Evolutionary conservation across 345 rosid genomes (phyloP).

Genomic region (Hibiscus mutabilis): DNA sequence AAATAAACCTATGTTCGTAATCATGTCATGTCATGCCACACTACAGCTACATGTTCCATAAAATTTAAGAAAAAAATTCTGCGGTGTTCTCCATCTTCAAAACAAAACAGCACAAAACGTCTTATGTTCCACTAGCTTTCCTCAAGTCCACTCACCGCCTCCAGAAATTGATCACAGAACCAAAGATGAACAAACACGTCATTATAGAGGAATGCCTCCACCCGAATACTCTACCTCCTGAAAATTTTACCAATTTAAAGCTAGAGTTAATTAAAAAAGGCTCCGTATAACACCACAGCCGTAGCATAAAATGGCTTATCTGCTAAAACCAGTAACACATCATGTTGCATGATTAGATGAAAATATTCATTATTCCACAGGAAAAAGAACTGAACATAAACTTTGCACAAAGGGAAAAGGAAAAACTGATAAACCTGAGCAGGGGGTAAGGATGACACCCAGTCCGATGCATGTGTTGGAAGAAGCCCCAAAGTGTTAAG

Average conservation of each 20-base stretch:
- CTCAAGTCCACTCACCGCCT: neutral
- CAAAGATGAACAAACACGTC: neutral
- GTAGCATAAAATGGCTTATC: no score
- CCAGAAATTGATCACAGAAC: neutral
- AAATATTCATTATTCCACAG: neutral
- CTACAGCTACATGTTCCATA: neutral
- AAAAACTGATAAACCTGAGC: conserved; percentile 53
- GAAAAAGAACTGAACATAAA: neutral
- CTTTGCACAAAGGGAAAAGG: neutral
- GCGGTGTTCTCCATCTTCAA: neutral
- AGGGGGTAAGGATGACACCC: conserved; percentile 95
- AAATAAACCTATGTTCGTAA: neutral
- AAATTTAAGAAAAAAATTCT: neutral
- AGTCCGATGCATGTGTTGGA: conserved; percentile 97
- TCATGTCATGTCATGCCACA: neutral
- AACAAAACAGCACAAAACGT: no score
- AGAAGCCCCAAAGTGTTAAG: conserved; percentile 93
- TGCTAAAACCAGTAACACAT: neutral
- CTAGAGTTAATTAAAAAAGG: neutral
- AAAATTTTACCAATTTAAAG: conserved; percentile 16
- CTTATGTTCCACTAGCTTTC: no score
- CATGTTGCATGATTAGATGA: neutral
- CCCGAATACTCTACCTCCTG: conserved; percentile 96
- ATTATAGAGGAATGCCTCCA: conserved; percentile 62
- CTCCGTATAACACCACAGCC: neutral